These are phyloP conservation scores for Pisolithus orientalis DNA, from an alignment of 768 basidiomycete genomes.

Conservation along the genomic window DNA sequence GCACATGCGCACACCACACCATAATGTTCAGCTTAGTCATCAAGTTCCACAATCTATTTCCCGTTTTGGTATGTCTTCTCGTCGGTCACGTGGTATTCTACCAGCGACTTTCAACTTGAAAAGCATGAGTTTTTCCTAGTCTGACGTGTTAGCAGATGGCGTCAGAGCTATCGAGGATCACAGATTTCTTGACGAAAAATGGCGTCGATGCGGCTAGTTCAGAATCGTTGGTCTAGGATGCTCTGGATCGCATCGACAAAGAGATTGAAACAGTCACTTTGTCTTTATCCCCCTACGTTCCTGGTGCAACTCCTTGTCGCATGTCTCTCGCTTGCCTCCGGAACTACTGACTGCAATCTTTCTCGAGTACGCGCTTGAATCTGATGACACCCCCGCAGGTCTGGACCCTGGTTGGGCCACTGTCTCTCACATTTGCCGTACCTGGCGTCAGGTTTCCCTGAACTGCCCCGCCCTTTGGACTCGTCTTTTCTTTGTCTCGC, in stretches of 20 bases:
- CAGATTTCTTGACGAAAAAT: not conserved
- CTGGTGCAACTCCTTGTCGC: constrained; percentile 11
- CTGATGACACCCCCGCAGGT: too few relatives aligned
- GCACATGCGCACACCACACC: too few relatives aligned
- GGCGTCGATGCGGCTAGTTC: not conserved
- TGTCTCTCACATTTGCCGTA: constrained; percentile 21
- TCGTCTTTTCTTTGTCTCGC: constrained; percentile 26
- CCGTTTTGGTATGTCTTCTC: too few relatives aligned
- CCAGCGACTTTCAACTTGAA: too few relatives aligned
- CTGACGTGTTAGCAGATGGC: not conserved
- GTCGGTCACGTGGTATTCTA: too few relatives aligned
- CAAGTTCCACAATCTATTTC: too few relatives aligned
- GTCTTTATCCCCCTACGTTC: constrained; percentile 12
- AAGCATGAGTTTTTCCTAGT: too few relatives aligned
- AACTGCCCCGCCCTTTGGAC: constrained; percentile 37
- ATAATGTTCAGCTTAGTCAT: too few relatives aligned
- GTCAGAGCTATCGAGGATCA: not conserved
- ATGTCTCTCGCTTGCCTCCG: constrained; percentile 15
- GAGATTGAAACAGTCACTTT: constrained; percentile 10
- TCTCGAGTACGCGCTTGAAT: constrained; percentile 5
- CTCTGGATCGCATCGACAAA: constrained; percentile 12
- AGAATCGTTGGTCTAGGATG: not conserved
- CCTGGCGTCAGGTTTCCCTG: constrained; percentile 41
- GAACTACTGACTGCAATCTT: constrained; percentile 19
- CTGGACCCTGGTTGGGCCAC: constrained; percentile 15